A percentile compares a stretch with the other conserved stretches of the same genome.
phyloP scores from a whole-genome alignment of 2,329 filamentous ascomycete genomes.

The Bipolaris cookei region DNA sequence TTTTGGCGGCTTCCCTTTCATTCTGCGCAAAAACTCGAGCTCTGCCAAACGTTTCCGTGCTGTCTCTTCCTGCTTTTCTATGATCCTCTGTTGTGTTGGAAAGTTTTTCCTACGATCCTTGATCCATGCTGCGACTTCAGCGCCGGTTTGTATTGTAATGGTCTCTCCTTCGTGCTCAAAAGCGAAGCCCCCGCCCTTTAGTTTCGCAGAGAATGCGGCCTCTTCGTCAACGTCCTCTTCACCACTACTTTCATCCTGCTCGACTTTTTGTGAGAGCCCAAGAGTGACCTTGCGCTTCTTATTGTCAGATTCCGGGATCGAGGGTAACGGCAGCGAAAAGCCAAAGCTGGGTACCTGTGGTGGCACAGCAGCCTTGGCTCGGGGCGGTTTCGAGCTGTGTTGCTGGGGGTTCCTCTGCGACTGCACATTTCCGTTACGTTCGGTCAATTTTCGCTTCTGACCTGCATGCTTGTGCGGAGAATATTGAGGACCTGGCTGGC shows the following conservation, averaged over 20 bases:
- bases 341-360: constrained; percentile 48
- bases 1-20: constrained; percentile 29
- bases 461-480: constrained; percentile 29
- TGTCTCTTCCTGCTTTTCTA: constrained; percentile 64
- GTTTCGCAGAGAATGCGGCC: constrained; percentile 51
- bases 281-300: constrained; percentile 75
- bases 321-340: constrained; percentile 36
- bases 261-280: constrained; percentile 71
- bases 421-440: constrained; percentile 22
- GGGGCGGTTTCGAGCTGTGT: constrained; percentile 37
- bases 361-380: constrained; percentile 42
- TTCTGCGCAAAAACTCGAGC: constrained; percentile 50
- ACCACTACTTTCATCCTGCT: constrained; percentile 54
- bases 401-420: constrained; percentile 20
- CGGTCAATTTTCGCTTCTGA: constrained; percentile 40
- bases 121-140: constrained; percentile 80
- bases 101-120: constrained; percentile 79
- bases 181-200: constrained; percentile 60
- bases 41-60: constrained; percentile 34
- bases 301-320: constrained; percentile 51
- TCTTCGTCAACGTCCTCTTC: constrained; percentile 76
- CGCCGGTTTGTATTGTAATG: constrained; percentile 59
- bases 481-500: constrained; percentile 18
- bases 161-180: constrained; percentile 65
- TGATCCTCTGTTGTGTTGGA: constrained; percentile 75